These are phyloP conservation scores for Lentinula guzmanii DNA, from an alignment of 768 basidiomycete genomes.

Conservation along the genomic window DNA sequence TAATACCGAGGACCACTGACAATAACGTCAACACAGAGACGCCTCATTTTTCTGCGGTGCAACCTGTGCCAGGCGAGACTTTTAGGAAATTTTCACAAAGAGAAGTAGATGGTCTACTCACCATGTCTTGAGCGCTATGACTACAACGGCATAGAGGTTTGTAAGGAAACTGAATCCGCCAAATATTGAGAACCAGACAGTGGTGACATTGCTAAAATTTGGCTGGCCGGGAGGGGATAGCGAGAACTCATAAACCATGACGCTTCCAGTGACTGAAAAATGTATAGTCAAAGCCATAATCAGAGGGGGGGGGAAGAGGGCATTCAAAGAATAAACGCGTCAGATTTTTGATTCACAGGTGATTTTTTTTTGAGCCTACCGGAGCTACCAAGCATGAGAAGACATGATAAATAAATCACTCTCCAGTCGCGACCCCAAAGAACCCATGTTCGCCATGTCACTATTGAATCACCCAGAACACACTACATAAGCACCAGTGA, in stretches of 20 bases:
- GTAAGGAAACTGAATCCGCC: not conserved
- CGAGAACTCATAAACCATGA: not conserved
- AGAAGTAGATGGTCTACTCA: not conserved
- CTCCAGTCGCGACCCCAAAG: conserved; percentile 3
- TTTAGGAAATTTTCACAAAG: not conserved
- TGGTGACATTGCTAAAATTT: not conserved
- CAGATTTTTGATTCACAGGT: not conserved
- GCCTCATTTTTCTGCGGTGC: not conserved
- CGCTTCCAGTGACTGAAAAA: not conserved
- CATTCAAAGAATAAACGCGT: not conserved
- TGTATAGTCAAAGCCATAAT: not conserved
- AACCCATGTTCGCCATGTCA: conserved; percentile 8
- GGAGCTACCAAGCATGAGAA: not conserved
- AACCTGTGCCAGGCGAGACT: not conserved
- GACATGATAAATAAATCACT: not conserved
- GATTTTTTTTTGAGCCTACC: not conserved
- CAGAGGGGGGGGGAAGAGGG: not conserved
- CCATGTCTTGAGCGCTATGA: not conserved
- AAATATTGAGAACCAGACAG: not conserved
- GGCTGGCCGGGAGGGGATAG: not conserved
- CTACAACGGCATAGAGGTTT: not conserved
- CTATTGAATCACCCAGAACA: conserved; percentile 3
- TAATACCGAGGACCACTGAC: not conserved
- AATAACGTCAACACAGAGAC: not conserved
- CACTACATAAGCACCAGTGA: not conserved